A percentile compares a stretch with the other conserved stretches of the same genome.
These are phyloP conservation scores for Candida smagusa DNA, from an alignment of 1,139 yeast species.

Conservation along the genomic window DNA sequence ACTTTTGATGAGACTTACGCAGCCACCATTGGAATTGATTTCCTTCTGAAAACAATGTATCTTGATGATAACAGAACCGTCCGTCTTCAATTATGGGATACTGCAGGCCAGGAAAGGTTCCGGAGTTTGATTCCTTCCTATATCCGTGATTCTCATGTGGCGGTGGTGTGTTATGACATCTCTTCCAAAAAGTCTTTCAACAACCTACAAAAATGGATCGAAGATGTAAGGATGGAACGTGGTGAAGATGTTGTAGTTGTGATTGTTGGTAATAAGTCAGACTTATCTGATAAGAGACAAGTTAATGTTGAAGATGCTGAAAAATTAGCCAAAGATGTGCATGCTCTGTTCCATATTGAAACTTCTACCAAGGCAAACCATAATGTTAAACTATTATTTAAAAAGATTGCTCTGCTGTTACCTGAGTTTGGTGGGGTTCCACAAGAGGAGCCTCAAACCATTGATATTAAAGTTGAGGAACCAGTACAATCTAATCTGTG, in stretches of 20 bases:
- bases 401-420: constrained; percentile 83
- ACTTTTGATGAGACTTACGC: constrained; percentile 95
- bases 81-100: constrained; percentile 53
- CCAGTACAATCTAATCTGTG: constrained; percentile 1
- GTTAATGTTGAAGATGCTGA: constrained; percentile 74
- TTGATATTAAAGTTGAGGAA: constrained; percentile 39
- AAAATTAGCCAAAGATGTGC: constrained; percentile 47
- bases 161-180: constrained; percentile 92
- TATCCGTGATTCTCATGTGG: constrained; percentile 95
- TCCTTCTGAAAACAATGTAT: constrained; percentile 73
- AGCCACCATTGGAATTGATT: constrained; percentile 96
- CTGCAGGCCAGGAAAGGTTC: constrained; percentile 65
- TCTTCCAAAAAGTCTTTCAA: constrained; percentile 82
- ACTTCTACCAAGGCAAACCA: constrained; percentile 95
- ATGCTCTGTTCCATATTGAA: constrained; percentile 80
- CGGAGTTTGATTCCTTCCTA: constrained; percentile 71
- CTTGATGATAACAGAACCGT: constrained; percentile 55
- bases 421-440: constrained; percentile 68
- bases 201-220: constrained; percentile 53
- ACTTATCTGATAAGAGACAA: constrained; percentile 52
- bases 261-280: constrained; percentile 78
- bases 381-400: constrained; percentile 84
- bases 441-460: constrained; percentile 37
- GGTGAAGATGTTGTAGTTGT: constrained; percentile 66
- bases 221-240: constrained; percentile 68